Evolutionary conservation across 2,329 filamentous ascomycete species (phyloP), one percentile per base, ranked within the genome.

Genomic region (Fusarium clavum): DNA sequence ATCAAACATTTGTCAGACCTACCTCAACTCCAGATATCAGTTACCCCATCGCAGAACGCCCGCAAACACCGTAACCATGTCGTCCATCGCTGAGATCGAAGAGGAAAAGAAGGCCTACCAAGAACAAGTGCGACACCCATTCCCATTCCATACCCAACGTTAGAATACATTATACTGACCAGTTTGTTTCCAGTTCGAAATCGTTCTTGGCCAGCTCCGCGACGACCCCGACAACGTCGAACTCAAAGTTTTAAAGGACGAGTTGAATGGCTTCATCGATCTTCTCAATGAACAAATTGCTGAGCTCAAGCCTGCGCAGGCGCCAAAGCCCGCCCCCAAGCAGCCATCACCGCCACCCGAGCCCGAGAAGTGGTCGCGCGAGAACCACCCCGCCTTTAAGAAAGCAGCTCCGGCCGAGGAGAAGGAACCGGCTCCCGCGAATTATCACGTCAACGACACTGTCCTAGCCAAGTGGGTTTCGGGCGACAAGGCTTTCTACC

Each of bases 401-500:
- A 92, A 84, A 84, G 67, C 77, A 4, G 64, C 76, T 18, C 67
- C 77, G 10, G 67, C 71, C 14, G 87, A 89, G 57, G 88, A 91
- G 70, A 83, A 85, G 30, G 81, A 86, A 32, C 79, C 75, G 38
- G 25, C 81, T 4, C 82, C 86, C 1, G 84, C 86, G 5, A 86
- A 85, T 12, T 97, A 94, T 81, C 88, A 92, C 61, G 93, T 97
- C 71, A 97, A 97, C 78, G 96, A 99, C 76, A 92, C 86, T 32
- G 92, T 98, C 57, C 86, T 96, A 80, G 96, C 95, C 48, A 94
- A 95, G 81, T 99, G 94, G 93, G 83, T 92, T 48, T 92, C 93
- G 12, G 94, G 94, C 57, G 96, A 99, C 81, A 94, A 92, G 77
- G 88, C 88, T 25, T 98, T 94, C 82, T 98, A 98, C 82, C 91